A percentile compares a stretch with the other conserved stretches of the same genome.
phyloP scores from a whole-genome alignment of 2,329 filamentous ascomycete species.

The Cyphellophora attinorum region DNA sequence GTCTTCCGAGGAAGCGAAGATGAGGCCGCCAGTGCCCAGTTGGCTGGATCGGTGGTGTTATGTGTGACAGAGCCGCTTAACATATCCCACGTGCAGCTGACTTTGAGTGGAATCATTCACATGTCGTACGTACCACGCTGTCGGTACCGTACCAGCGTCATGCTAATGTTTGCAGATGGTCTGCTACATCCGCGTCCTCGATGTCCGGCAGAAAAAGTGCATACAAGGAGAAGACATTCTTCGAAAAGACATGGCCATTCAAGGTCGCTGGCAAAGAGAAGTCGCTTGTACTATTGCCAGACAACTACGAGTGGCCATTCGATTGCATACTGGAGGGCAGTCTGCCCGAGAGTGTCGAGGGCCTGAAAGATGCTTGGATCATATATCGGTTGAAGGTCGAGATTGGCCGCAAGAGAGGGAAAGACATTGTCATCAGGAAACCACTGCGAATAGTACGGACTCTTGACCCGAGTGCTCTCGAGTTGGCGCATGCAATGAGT shows the following conservation, averaged over 20 bases:
- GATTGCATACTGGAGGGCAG: slow-evolving; percentile 60
- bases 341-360: slow-evolving; percentile 79
- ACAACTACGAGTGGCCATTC: slow-evolving; percentile 80
- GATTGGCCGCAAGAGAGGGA: slow-evolving; percentile 79
- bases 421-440: slow-evolving; percentile 74
- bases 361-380: slow-evolving; percentile 74
- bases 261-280: slow-evolving; percentile 40
- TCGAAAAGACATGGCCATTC: slow-evolving; percentile 65
- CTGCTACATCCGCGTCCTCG: slow-evolving; percentile 21
- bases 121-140: slow-evolving; percentile 47
- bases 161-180: slow-evolving; percentile 13
- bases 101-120: slow-evolving; percentile 60
- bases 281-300: slow-evolving; percentile 52
- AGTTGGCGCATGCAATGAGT: slow-evolving; percentile 77
- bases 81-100: slow-evolving; percentile 63
- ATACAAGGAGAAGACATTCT: slow-evolving; percentile 41
- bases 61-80: slow-evolving; percentile 61
- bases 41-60: slow-evolving; percentile 65
- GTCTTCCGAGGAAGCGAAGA: slow-evolving; percentile 66
- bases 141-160: slow-evolving; percentile 4
- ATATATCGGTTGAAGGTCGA: slow-evolving; percentile 88
- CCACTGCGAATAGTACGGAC: slow-evolving; percentile 70
- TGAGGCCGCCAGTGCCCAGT: slow-evolving; percentile 64
- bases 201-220: slow-evolving; percentile 16
- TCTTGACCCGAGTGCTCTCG: slow-evolving; percentile 63